Conservation (phyloP, 2,329 filamentous ascomycete genomes). For the Didymella pinodella region DNA sequence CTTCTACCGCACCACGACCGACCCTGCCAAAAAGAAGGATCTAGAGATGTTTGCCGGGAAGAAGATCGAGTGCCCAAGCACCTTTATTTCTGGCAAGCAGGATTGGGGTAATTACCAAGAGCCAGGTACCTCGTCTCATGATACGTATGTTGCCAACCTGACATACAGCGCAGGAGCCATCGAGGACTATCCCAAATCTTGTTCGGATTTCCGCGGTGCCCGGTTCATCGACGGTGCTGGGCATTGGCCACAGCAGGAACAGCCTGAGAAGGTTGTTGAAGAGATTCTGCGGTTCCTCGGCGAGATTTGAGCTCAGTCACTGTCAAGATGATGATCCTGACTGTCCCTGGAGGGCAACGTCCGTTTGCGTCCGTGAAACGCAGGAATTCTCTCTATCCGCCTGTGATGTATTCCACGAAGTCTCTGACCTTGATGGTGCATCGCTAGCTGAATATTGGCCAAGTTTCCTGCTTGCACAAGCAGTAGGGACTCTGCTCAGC, state of each 20-base stretch:
- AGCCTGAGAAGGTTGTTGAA: constrained; percentile 62
- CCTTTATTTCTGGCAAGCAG: constrained; percentile 67
- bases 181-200: constrained; percentile 63
- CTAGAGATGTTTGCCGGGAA: constrained; percentile 66
- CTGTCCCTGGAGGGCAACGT: not conserved
- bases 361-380: constrained; percentile 14
- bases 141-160: too few species aligned
- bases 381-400: not conserved
- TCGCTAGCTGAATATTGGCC: not conserved
- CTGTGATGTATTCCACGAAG: not conserved
- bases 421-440: not conserved
- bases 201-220: constrained; percentile 62
- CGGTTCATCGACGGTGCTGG: constrained; percentile 67
- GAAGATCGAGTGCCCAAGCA: constrained; percentile 67
- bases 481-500: not conserved
- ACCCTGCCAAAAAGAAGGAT: constrained; percentile 59
- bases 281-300: constrained; percentile 57
- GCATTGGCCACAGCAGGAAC: constrained; percentile 75
- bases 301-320: constrained; percentile 18
- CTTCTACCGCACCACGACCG: constrained; percentile 70
- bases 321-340: not conserved
- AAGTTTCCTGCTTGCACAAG: not conserved
- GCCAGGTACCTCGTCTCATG: constrained; percentile 45
- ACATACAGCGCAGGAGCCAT: constrained; percentile 57
- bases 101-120: constrained; percentile 76